Evolutionary conservation across 1,139 yeast species (phyloP), one percentile per base, ranked within the genome.

Genomic region (Pichia sp.): DNA sequence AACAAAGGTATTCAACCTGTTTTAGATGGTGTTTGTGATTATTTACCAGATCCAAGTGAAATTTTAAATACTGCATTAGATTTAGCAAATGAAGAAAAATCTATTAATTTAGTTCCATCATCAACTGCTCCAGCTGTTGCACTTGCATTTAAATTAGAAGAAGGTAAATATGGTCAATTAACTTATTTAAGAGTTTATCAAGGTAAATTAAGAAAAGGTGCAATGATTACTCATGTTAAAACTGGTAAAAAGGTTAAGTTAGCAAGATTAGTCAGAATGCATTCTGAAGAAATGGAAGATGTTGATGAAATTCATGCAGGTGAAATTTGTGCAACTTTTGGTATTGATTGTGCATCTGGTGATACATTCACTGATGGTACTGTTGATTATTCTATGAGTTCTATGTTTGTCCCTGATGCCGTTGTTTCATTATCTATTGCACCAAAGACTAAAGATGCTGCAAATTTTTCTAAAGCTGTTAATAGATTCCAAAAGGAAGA

Each of bases 281-380:
- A 94, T 72, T 88, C 97, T 44, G 88, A 90, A 57, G 98, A 92
- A 68, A 88, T 90, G 97, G 97, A 90, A 72, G 99, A 92, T 66
- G 94, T 89, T 46, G 87, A 83, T 47, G 97, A 89, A 71, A 86
- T 88, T 62, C 94, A 95, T 31, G 92, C 98, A 40, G 99, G 99
- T 67, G 98, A 92, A 72, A 92, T 92, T 61, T 94, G 99, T 73
- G 99, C 99, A 48, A 92, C 98, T 54, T 92, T 94, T 63, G 99
- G 99, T 70, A 86, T 92, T 60, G 98, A 94, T 68, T 92, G 99
- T 76, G 85, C 97, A n/a, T 94, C 98, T 8, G 99, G 99, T 64
- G 98, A 92, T 66, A 89, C 97, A 8, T 92, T 92, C 69, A 85
- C 95, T 46, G 94, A 86, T 61, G 90, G 95, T 45, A 76, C 78